These are phyloP conservation scores for Aspergillus alliaceus DNA, from an alignment of 2,329 filamentous ascomycete species.

Conservation along the genomic window DNA sequence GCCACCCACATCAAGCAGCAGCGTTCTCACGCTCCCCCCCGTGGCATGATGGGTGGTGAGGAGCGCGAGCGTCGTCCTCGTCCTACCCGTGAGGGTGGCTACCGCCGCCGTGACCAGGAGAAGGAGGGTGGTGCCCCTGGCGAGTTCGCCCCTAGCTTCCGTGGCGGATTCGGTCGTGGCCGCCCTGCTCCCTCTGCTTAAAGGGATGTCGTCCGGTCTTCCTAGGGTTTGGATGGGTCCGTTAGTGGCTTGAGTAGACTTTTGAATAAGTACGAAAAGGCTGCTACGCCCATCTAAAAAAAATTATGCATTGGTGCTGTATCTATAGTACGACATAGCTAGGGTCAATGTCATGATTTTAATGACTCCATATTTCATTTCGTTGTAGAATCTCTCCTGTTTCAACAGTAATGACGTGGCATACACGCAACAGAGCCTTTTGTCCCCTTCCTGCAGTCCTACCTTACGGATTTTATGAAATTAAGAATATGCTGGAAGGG, in stretches of 20 bases:
- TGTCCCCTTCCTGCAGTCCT: too few species aligned
- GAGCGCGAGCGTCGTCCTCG: slow-evolving; percentile 83
- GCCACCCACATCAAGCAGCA: slow-evolving; percentile 99
- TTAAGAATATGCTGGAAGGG: not conserved
- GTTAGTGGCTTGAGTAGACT: slow-evolving; percentile 31
- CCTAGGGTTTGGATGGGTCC: slow-evolving; percentile 29
- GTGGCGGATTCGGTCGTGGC: slow-evolving; percentile 86
- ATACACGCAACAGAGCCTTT: not conserved
- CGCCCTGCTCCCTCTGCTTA: slow-evolving; percentile 68
- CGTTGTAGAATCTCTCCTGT: not conserved
- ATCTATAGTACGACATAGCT: slow-evolving; percentile 28
- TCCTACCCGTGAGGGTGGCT: slow-evolving; percentile 78
- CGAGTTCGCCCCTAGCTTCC: slow-evolving; percentile 91
- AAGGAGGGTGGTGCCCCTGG: slow-evolving; percentile 92
- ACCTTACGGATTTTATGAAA: not conserved
- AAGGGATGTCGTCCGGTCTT: slow-evolving; percentile 35
- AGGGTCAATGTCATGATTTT: slow-evolving; percentile 33
- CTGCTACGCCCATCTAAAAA: slow-evolving; percentile 28
- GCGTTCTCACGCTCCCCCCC: slow-evolving; percentile 95
- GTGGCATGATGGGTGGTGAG: slow-evolving; percentile 91
- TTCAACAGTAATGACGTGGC: not conserved
- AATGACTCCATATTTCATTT: slow-evolving; percentile 17
- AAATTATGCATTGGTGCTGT: slow-evolving; percentile 26
- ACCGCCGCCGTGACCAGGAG: slow-evolving; percentile 85
- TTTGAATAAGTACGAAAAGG: slow-evolving; percentile 25